Percentiles rank a stretch among this genome's conserved stretches.
Conservation (phyloP, 2,329 filamentous ascomycete species). For the Cordyceps sp. region DNA sequence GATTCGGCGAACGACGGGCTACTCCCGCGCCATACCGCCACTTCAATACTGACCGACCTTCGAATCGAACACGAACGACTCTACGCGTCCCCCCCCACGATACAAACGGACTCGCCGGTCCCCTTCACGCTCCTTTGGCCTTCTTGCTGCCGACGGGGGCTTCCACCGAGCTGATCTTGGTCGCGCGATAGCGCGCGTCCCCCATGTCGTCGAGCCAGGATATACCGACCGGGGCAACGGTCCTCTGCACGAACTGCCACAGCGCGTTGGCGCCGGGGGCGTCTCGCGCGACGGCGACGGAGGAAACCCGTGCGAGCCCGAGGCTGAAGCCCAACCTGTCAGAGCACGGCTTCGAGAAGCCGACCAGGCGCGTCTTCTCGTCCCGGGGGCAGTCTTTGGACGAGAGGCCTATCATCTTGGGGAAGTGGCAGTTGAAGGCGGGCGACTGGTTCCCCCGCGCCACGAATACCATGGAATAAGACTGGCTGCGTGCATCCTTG, state of each 20-base stretch:
- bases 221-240: conserved; percentile 33
- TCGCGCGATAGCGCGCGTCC: conserved; percentile 11
- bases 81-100: too few species aligned
- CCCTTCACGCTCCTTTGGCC: background rate
- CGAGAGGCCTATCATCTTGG: conserved; percentile 34
- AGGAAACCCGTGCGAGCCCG: conserved; percentile 46
- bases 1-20: too few species aligned
- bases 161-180: conserved; percentile 18
- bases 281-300: conserved; percentile 38
- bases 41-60: too few species aligned
- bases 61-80: too few species aligned
- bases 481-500: conserved; percentile 1
- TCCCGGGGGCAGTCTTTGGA: conserved; percentile 22
- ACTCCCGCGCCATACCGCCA: too few species aligned
- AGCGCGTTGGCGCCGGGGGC: conserved; percentile 41
- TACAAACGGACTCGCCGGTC: too few species aligned
- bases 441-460: conserved; percentile 38
- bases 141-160: conserved; percentile 17
- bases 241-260: conserved; percentile 34
- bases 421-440: conserved; percentile 42
- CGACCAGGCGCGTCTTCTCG: conserved; percentile 37
- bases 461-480: conserved; percentile 40
- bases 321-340: conserved; percentile 38
- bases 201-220: conserved; percentile 28
- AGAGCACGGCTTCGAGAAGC: conserved; percentile 43